Conservation (phyloP, 208 protist species). For the Leishmania aethiopica region DNA sequence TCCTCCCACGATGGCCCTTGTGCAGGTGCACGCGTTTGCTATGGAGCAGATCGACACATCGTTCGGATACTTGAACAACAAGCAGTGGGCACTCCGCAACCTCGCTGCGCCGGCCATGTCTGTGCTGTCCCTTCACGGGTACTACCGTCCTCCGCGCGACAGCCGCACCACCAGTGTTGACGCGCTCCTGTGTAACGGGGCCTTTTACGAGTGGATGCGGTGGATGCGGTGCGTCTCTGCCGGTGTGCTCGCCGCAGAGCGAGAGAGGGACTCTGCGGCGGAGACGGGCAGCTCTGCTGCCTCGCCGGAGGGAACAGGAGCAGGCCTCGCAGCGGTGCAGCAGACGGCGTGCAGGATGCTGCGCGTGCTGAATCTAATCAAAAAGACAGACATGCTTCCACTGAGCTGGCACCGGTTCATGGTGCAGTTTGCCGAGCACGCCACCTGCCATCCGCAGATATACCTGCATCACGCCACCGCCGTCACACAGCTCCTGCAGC, state of each 20-base stretch:
- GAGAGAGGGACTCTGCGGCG: neutral
- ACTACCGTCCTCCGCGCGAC: conserved; percentile 35
- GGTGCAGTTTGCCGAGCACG: conserved; percentile 36
- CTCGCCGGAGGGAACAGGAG: neutral
- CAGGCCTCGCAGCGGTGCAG: conserved; percentile 3
- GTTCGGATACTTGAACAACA: conserved; percentile 43
- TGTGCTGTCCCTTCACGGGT: conserved; percentile 36
- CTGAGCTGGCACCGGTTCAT: conserved; percentile 42
- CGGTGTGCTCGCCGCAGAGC: conserved; percentile 3
- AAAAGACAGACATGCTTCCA: conserved; percentile 38
- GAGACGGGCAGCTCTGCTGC: neutral
- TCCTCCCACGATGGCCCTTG: conserved; percentile 23
- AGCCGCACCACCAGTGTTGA: conserved; percentile 31
- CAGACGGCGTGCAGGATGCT: conserved; percentile 28
- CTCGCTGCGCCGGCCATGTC: conserved; percentile 9
- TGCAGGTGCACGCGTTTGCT: conserved; percentile 38
- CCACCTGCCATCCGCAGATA: conserved; percentile 29
- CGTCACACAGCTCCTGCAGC: conserved; percentile 22
- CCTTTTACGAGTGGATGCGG: conserved; percentile 48
- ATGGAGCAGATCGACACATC: conserved; percentile 35
- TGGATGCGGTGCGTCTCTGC: conserved; percentile 48
- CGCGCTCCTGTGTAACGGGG: conserved; percentile 59
- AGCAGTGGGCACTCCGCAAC: conserved; percentile 49
- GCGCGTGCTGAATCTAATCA: conserved; percentile 34
- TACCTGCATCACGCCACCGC: conserved; percentile 36